phyloP scores from a whole-genome alignment of 31 red algal species.

The Pterothamnion heteromorphum region DNA sequence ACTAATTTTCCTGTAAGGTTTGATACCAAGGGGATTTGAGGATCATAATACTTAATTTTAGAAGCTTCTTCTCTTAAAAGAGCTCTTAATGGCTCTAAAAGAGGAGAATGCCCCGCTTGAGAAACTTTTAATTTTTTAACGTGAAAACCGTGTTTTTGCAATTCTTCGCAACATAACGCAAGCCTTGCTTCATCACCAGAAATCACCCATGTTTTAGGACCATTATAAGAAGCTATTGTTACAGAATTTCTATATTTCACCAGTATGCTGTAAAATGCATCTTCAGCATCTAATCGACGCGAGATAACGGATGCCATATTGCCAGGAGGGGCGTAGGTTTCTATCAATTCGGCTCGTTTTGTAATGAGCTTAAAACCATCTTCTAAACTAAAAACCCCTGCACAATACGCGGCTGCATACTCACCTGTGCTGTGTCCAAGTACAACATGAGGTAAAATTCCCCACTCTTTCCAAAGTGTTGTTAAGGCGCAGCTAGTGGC shows the following conservation, averaged over 20 bases:
- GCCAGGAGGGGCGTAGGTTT: background rate
- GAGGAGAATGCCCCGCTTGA: background rate
- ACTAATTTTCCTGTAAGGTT: constrained; percentile 14
- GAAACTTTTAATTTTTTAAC: background rate
- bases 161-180: background rate
- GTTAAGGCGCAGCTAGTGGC: background rate
- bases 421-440: background rate
- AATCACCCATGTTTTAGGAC: background rate
- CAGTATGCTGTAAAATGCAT: background rate
- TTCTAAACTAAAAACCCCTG: background rate
- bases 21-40: background rate
- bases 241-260: background rate
- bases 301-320: background rate
- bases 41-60: background rate
- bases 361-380: background rate
- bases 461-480: background rate
- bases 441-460: background rate
- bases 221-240: background rate
- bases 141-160: background rate
- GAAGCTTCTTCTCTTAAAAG: background rate
- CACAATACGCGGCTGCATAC: background rate
- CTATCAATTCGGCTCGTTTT: background rate
- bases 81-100: background rate
- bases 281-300: background rate
- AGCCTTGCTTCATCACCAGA: background rate